A percentile compares a stretch with the other conserved stretches of the same genome.
Evolutionary conservation across 2,329 filamentous ascomycete genomes (phyloP).

Genomic region (Colletotrichum australisinense): DNA sequence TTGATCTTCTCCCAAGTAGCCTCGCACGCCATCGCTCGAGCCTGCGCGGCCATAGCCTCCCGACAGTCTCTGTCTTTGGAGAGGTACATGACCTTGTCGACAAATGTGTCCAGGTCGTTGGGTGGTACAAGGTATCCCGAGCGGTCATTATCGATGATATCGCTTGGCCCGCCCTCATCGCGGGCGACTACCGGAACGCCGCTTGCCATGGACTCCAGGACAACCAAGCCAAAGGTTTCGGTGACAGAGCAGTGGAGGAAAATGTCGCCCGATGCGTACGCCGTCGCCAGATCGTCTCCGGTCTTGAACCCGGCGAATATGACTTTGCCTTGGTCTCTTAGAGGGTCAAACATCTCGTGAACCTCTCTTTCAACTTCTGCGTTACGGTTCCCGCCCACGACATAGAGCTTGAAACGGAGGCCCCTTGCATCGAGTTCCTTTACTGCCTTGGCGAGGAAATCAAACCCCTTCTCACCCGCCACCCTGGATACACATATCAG

Average conservation of each 20-base stretch:
- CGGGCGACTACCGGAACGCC: slow-evolving; percentile 76
- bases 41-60: slow-evolving; percentile 55
- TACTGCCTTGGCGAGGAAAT: slow-evolving; percentile 70
- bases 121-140: slow-evolving; percentile 72
- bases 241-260: slow-evolving; percentile 79
- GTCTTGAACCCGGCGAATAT: slow-evolving; percentile 75
- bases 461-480: slow-evolving; percentile 78
- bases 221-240: slow-evolving; percentile 78
- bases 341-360: slow-evolving; percentile 65
- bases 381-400: slow-evolving; percentile 77
- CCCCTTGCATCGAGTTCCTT: slow-evolving; percentile 64
- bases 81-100: slow-evolving; percentile 62
- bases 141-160: slow-evolving; percentile 70
- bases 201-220: slow-evolving; percentile 78
- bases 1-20: slow-evolving; percentile 80
- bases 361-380: slow-evolving; percentile 70
- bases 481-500: slow-evolving; percentile 75
- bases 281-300: slow-evolving; percentile 70
- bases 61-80: slow-evolving; percentile 58
- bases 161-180: slow-evolving; percentile 76
- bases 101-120: slow-evolving; percentile 69
- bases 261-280: slow-evolving; percentile 76
- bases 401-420: slow-evolving; percentile 71
- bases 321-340: slow-evolving; percentile 63
- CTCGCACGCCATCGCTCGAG: slow-evolving; percentile 68